phyloP scores from a whole-genome alignment of 129 eudicot species.

The Flaveria robusta region DNA sequence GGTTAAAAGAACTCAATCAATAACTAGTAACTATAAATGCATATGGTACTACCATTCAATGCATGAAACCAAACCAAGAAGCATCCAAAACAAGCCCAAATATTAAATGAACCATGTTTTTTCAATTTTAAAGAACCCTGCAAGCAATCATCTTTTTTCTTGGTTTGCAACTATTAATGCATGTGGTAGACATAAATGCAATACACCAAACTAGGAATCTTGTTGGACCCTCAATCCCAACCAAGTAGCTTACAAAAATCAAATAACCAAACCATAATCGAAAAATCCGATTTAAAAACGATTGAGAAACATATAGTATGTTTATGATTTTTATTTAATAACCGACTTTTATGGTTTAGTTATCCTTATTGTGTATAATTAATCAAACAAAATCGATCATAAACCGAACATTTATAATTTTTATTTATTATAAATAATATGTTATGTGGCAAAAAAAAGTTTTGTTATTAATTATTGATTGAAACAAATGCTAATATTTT shows the following conservation, averaged over 20 bases:
- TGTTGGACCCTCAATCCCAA: conserved; percentile 6
- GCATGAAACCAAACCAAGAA: conserved; percentile 4
- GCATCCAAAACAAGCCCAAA: not conserved
- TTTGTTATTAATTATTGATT: no score
- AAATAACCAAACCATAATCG: no score
- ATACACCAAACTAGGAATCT: conserved; percentile 32
- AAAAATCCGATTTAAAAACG: no score
- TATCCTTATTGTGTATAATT: no score
- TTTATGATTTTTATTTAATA: no score
- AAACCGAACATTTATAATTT: no score
- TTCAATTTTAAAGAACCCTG: conserved; percentile 10
- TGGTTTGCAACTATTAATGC: conserved; percentile 29
- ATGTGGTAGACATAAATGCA: conserved; percentile 26
- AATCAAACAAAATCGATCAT: no score
- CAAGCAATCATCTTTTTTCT: conserved; percentile 22
- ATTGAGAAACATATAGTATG: not conserved
- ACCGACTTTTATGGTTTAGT: no score
- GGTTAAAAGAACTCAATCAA: conserved; percentile 4
- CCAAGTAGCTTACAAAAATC: not conserved
- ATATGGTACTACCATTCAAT: conserved; percentile 14
- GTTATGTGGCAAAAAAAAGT: no score
- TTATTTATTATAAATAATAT: no score
- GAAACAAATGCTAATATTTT: no score
- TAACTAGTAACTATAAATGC: conserved; percentile 23
- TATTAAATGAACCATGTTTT: not conserved